Evolutionary conservation across 768 basidiomycete genomes (phyloP), one percentile per base, ranked within the genome.

Genomic region (Leccinum rimulosum): DNA sequence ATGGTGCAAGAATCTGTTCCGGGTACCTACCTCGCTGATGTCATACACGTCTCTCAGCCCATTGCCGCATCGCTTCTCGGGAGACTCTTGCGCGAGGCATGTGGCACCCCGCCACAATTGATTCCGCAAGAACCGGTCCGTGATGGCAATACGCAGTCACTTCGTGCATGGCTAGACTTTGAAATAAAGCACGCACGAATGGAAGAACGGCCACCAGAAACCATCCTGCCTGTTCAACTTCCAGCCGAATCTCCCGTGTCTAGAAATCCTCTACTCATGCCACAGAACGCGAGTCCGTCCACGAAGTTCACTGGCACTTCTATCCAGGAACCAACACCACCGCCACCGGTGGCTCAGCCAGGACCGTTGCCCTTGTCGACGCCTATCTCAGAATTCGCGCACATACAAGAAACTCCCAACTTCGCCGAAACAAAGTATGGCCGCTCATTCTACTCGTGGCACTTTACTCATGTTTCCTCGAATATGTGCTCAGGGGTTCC

Each of bases 81-180:
- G 28, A 43, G 57, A 45, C 50, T 60, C 19, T 43, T 60, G 58
- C 33, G 43, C 9, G 61, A 61, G n/a, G 54, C 50, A 3, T 52
- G 40, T 36, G 58, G 58, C 5, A 36, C 33, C 6, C 7, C 15
- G 3, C 59, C 60, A 17, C 54, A 22, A 5, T 38, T 61, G 6
- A 45, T 50, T 9, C 31, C 25, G 4, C 31, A 30, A n/a, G 36
- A 54, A 19, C 45, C 6, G 14, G n/a, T 12, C 12, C 22, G 17
- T 17, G 47, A 53, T 45, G 2, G 8, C 51, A 33, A 40, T 40
- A 10, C n/a, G 7, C 54, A 61, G 28, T 52, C 43, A 28, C 50
- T 7, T 11, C 22, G 9, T 5, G 22, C 25, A 25, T 48, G 47
- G 47, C 30, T 43, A 25, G 33, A 28, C 57, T 45, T 59, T 35